These are phyloP conservation scores for Vicia villosa DNA, from an alignment of 306 rosid genomes.

Conservation along the genomic window DNA sequence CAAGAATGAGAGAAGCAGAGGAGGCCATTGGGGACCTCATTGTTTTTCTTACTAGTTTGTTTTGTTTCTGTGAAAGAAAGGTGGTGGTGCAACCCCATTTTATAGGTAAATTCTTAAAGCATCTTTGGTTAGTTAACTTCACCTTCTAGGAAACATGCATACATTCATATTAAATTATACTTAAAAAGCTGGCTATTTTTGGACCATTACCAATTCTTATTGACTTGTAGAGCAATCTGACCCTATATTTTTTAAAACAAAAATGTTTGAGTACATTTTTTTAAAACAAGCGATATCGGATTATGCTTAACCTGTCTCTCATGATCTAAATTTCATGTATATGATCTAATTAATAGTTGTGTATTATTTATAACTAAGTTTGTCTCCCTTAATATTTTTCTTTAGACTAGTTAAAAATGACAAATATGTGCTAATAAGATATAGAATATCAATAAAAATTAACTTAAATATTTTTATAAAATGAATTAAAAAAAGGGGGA, in stretches of 20 bases:
- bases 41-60: constrained; percentile 24
- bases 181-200: neutral
- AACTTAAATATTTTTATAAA: too few species aligned
- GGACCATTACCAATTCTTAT: neutral
- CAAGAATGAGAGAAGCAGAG: constrained; percentile 44
- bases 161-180: neutral
- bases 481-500: too few species aligned
- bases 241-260: neutral
- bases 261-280: too few species aligned
- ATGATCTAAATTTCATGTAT: too few species aligned
- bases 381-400: too few species aligned
- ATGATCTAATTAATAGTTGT: too few species aligned
- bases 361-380: too few species aligned
- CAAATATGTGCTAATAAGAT: too few species aligned
- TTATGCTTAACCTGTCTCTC: too few species aligned
- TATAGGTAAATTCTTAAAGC: constrained; percentile 32
- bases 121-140: constrained; percentile 8
- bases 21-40: constrained; percentile 59
- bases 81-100: constrained; percentile 22
- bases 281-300: too few species aligned
- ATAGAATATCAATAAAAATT: too few species aligned
- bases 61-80: constrained; percentile 7
- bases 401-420: too few species aligned
- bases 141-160: constrained; percentile 30
- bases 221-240: constrained; percentile 15